Percentiles rank a stretch among this genome's conserved stretches.
Evolutionary conservation across 2,329 filamentous ascomycete species (phyloP).

Genomic region (Colletotrichum tofieldiae): DNA sequence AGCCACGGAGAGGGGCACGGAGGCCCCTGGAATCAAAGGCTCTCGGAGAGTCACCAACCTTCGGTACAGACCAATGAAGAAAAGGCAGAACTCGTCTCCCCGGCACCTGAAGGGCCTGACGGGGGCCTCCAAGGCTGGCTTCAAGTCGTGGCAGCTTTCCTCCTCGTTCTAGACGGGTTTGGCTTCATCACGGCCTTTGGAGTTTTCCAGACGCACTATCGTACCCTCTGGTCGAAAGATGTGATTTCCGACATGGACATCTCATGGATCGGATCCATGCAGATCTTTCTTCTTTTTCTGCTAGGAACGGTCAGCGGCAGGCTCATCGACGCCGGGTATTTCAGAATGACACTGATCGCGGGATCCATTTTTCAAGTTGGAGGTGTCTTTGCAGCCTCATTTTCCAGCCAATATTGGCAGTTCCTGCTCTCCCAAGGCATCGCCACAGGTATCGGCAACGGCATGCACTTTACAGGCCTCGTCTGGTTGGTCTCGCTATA

Average conservation of each 20-base stretch:
- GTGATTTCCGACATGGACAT: conserved; percentile 54
- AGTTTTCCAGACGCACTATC: conserved; percentile 62
- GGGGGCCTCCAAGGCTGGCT: conserved; percentile 51
- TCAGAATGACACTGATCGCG: conserved; percentile 55
- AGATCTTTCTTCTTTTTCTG: conserved; percentile 60
- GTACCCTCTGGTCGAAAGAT: conserved; percentile 8
- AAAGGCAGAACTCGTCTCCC: not conserved
- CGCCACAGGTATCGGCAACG: conserved; percentile 67
- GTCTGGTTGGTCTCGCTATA: conserved; percentile 73
- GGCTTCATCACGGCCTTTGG: conserved; percentile 64
- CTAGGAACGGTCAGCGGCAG: conserved; percentile 61
- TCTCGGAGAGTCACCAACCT: conserved; percentile 4
- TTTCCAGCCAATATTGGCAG: conserved; percentile 63
- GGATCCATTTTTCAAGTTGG: conserved; percentile 57
- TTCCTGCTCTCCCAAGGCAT: conserved; percentile 66
- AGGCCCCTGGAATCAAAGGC: not conserved
- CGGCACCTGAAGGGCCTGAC: conserved; percentile 15
- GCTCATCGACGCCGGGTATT: conserved; percentile 61
- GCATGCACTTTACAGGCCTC: conserved; percentile 69
- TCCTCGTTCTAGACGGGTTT: conserved; percentile 60
- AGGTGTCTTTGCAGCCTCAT: conserved; percentile 62
- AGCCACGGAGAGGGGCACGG: conserved; percentile 9
- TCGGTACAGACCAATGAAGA: conserved; percentile 13
- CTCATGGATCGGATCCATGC: conserved; percentile 64
- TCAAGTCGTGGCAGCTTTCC: conserved; percentile 57